A percentile compares a stretch with the other conserved stretches of the same genome.
phyloP scores from a whole-genome alignment of 129 eudicot species.

The Lonicera japonica region DNA sequence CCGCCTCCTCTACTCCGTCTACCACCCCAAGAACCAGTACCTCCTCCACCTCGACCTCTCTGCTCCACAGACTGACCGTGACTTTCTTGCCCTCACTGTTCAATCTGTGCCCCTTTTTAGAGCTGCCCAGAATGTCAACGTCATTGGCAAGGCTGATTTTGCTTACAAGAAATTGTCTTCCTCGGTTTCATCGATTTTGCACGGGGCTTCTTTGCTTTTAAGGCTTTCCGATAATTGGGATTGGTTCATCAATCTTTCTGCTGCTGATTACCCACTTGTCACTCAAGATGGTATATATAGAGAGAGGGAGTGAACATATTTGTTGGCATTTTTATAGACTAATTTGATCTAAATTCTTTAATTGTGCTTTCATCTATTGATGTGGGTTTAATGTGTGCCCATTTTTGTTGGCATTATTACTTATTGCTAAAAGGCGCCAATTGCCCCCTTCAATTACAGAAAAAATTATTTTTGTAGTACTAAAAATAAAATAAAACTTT shows the following conservation, averaged over 20 bases:
- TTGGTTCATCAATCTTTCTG: constrained; percentile 85
- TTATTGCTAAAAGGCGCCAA: no score
- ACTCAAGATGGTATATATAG: constrained; percentile 77
- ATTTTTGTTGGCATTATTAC: no score
- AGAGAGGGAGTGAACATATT: no score
- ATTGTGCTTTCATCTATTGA: no score
- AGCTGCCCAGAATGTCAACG: constrained; percentile 82
- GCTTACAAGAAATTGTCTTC: constrained; percentile 52
- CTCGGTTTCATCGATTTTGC: constrained; percentile 49
- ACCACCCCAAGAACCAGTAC: constrained; percentile 79
- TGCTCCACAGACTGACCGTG: constrained; percentile 63
- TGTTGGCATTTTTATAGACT: no score
- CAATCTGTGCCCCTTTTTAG: constrained; percentile 41
- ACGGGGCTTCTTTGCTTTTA: constrained; percentile 72
- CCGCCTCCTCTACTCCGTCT: constrained; percentile 53
- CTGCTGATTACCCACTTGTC: constrained; percentile 84
- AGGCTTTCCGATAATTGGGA: constrained; percentile 59
- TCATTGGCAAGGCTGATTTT: constrained; percentile 66
- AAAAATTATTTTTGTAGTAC: no score
- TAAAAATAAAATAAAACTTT: no score
- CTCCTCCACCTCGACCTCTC: constrained; percentile 68
- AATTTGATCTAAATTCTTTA: no score
- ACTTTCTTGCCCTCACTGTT: constrained; percentile 41
- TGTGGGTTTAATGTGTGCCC: no score
- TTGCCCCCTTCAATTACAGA: no score